Base-by-base conservation (phyloP, 345 rosid species). In the Stellera chamaejasme region DNA sequence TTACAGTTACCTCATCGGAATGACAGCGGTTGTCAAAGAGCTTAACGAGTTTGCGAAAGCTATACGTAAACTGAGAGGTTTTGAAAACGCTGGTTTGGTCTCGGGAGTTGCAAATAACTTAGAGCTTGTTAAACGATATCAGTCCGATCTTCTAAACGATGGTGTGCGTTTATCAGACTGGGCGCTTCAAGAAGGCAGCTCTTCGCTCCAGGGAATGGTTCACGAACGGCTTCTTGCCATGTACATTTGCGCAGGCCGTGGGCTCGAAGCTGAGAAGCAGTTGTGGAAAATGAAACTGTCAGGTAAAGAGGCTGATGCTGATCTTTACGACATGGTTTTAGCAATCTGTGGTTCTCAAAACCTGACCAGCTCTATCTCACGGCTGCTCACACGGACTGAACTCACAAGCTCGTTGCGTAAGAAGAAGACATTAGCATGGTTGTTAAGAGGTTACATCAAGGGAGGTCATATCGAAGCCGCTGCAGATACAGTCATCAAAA, bases 21-120 rank as follows among this genome's bases (percentile, higher is more conserved):
- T 90, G 97, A 82, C 96, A 65, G 97, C 94, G 12, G 77, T 90
- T 9, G 97, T 90, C 50, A 88, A 91, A 75, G 98, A 91, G 78
- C 79, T 91, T 13, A 88, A 80, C 66, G 87, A 85, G 53, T 61
- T 87, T 43, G 80, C 94, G 13, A 91, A 87, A 64, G 79, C 82
- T 10, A 61, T 87, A 43, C 88, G 95, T 4, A 83, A 82, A 54
- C 72, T 91, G 57, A 91, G 79, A 72, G 78, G 77, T 26, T 81
- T 76, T 65, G 74, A 77, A 6, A 80, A 76, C 56, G 66, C 80
- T 11, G 85, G 98, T 65, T 64, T 71, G 52, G 61, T 83, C 48
- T 72, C 87, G 19, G 77, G 83, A 67, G 74, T 88, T 10, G 56
- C 55, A 15, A 81, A 80, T 56, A 81, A 77, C 54, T 56, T 69